Evolutionary conservation across 768 basidiomycete genomes (phyloP).

Genomic region (Tulasnella calospora): DNA sequence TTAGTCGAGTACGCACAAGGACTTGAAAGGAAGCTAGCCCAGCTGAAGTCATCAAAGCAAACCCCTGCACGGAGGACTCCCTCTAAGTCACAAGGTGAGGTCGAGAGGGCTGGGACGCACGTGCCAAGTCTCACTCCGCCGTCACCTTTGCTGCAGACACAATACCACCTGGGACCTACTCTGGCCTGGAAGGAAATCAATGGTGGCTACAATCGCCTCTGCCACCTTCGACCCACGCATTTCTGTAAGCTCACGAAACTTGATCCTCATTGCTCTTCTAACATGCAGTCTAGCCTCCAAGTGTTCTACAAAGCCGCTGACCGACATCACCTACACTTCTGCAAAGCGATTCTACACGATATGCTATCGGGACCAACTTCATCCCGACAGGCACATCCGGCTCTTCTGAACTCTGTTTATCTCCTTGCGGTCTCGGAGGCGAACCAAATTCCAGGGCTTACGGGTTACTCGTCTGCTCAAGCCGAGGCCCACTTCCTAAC

Average conservation of each 20-base stretch:
- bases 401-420: not conserved
- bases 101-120: not conserved
- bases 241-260: not conserved
- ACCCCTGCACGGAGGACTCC: not conserved
- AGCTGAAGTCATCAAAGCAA: not conserved
- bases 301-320: not conserved
- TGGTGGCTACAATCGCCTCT: not conserved
- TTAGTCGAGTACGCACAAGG: not conserved
- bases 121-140: not conserved
- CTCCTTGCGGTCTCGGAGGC: not conserved
- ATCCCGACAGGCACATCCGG: not conserved
- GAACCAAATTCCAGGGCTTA: not conserved
- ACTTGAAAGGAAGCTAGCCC: not conserved
- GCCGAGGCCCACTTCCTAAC: not conserved
- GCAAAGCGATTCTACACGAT: not conserved
- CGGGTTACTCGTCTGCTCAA: not conserved
- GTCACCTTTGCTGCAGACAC: not conserved
- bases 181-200: not conserved
- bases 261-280: not conserved
- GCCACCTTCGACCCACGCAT: not conserved
- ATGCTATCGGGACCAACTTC: not conserved
- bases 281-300: not conserved
- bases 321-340: not conserved
- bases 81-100: not conserved
- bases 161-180: not conserved